Evolutionary conservation across 768 basidiomycete species (phyloP).

Genomic region (Tulasnella sp.): DNA sequence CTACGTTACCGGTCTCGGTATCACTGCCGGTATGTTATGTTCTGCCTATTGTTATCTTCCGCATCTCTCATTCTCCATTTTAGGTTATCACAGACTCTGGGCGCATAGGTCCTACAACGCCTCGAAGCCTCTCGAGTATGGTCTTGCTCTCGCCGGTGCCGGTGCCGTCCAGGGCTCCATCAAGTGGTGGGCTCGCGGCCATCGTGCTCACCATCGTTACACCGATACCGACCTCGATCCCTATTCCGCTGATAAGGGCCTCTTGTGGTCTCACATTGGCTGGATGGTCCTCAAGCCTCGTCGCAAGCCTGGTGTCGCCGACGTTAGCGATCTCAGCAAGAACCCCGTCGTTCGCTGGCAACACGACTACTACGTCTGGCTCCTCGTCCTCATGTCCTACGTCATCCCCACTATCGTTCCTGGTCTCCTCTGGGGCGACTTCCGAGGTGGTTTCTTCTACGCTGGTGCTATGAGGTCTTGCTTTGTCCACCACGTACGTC

Average conservation of each 20-base stretch:
- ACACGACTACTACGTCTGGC: conserved; percentile 59
- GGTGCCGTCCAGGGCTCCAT: conserved; percentile 96
- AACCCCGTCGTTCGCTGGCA: conserved; percentile 78
- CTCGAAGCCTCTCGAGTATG: conserved; percentile 68
- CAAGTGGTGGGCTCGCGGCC: conserved; percentile 97
- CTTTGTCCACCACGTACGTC: conserved; percentile 78
- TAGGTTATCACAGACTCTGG: conserved; percentile 93
- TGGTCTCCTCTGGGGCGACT: conserved; percentile 77
- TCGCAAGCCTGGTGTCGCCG: conserved; percentile 78
- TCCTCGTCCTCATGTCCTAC: conserved; percentile 61
- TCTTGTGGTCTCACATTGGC: conserved; percentile 75
- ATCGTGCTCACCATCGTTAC: conserved; percentile 94
- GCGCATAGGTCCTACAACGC: conserved; percentile 95
- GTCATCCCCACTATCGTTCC: conserved; percentile 64
- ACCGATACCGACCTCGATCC: conserved; percentile 96
- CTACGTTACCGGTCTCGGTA: conserved; percentile 62
- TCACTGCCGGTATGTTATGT: conserved; percentile 41
- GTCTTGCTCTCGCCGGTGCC: conserved; percentile 70
- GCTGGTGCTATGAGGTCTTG: conserved; percentile 64
- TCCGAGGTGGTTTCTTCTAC: conserved; percentile 72
- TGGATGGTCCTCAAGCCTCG: conserved; percentile 93
- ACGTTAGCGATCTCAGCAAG: conserved; percentile 74
- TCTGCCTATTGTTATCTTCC: conserved; percentile 6
- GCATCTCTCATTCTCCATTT: conserved; percentile 9
- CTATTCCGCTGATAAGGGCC: conserved; percentile 83